Base-by-base conservation (phyloP, 2,329 filamentous ascomycete genomes). In the Kalaharituber pfeilii region DNA sequence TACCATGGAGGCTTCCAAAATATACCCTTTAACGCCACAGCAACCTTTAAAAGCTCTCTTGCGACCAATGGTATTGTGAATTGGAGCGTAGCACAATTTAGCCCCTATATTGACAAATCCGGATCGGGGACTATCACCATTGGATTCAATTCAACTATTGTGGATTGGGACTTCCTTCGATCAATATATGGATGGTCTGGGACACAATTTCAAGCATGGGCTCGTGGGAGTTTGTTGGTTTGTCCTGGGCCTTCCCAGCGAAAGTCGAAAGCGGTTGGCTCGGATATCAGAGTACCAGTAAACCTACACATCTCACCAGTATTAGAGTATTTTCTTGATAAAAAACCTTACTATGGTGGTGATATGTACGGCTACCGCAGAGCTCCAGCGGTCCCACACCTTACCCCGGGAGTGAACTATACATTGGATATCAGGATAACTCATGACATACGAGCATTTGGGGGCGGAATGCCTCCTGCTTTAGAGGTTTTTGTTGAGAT, bases 141-240 rank as follows among this genome's bases (percentile, higher is more conserved):
- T 25, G 62, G 63, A 24, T 78, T 76, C 60, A 67, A 70, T 7
- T 25, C 42, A 5, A 25, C n/a, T 47, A 65, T 73, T 6, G 66
- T 77, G n/a, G 70, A 78, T 56, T 78, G 75, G 75, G 60, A 66
- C 15, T 72, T 72, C 49, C 65, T 78, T 42, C 72, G 73, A 57
- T 65, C 68, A 11, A 66, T 78, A 11, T 79, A 79, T 62, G 77
- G 77, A 47, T 80, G 76, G 77, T 68, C 75, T 49, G 74, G 73
- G 18, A 65, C 75, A 11, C 76, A 79, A 60, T 79, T 74, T 64
- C 76, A 79, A 62, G 73, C 72, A 7, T 80, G 76, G 76, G 69
- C 71, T 25, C 69, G 75, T 50, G 76, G 76, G 3, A 55, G 53
- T 5, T 50, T 60, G 22, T 49, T 54, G 28, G 42, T 60, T 13